Conservation (phyloP, 2,329 filamentous ascomycete species). For the Gnomoniopsis sp. region DNA sequence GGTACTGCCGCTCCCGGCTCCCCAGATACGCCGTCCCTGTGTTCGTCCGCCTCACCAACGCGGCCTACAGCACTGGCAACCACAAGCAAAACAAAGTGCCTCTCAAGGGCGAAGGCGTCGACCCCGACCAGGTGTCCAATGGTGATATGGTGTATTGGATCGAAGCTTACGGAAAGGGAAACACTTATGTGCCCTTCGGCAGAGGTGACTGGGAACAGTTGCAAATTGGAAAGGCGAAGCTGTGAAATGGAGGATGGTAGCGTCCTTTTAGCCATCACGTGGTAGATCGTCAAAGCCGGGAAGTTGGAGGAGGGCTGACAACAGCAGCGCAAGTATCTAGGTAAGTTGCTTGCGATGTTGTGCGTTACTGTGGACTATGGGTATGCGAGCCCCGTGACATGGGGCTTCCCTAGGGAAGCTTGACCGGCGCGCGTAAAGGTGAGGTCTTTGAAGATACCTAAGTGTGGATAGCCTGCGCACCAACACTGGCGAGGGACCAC, state of each 20-base stretch:
- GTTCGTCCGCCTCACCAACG: constrained; percentile 62
- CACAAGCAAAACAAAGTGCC: constrained; percentile 79
- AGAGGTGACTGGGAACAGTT: constrained; percentile 53
- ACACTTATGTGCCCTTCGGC: constrained; percentile 57
- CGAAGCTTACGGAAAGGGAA: constrained; percentile 52
- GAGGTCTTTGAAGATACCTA: too few relatives aligned
- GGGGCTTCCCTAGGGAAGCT: too few relatives aligned
- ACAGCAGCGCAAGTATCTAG: too few relatives aligned
- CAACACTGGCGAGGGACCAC: too few relatives aligned
- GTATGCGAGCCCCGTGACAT: too few relatives aligned
- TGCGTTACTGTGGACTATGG: too few relatives aligned
- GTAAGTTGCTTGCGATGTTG: too few relatives aligned
- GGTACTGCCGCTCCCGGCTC: constrained; percentile 54
- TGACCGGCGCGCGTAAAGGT: too few relatives aligned
- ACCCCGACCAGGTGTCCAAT: constrained; percentile 45
- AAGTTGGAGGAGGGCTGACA: not conserved
- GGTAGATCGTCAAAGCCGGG: not conserved
- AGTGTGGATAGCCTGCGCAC: too few relatives aligned
- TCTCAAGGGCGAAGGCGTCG: constrained; percentile 63
- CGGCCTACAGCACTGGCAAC: constrained; percentile 64
- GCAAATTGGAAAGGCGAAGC: constrained; percentile 25
- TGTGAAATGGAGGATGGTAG: constrained; percentile 18
- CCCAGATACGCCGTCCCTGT: constrained; percentile 74
- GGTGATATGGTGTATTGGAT: constrained; percentile 50
- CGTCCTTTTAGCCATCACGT: not conserved